Evolutionary conservation across 2,329 filamentous ascomycete species (phyloP).

Genomic region (Ceratocystis ficicola): DNA sequence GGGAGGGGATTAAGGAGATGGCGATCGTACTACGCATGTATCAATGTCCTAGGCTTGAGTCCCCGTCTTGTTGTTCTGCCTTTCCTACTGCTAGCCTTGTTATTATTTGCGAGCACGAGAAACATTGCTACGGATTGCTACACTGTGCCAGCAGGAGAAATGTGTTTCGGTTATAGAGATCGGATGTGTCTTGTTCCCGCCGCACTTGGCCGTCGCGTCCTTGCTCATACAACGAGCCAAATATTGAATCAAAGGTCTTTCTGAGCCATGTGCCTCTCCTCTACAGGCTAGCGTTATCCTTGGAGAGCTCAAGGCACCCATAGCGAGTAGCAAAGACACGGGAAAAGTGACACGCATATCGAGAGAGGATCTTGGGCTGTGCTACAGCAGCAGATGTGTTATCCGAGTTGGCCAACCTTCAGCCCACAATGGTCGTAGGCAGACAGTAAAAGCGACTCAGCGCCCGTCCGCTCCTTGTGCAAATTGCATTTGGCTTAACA

Average conservation of each 20-base stretch:
- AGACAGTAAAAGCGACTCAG: not conserved
- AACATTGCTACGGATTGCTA: not conserved
- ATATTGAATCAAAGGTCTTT: not conserved
- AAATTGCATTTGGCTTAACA: not conserved
- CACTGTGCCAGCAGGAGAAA: not conserved
- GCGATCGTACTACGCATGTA: not conserved
- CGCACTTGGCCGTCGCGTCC: not conserved
- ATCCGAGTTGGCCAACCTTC: not conserved
- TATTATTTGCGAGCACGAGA: not conserved
- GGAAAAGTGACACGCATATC: not conserved
- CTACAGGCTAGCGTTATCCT: too few species aligned
- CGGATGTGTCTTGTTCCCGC: not conserved
- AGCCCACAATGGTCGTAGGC: not conserved
- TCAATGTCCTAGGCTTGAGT: too few species aligned
- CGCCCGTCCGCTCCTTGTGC: not conserved
- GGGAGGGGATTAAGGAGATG: not conserved
- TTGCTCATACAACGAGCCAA: not conserved
- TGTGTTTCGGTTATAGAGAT: not conserved
- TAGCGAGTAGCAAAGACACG: not conserved
- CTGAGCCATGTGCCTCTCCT: too few species aligned
- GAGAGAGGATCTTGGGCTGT: not conserved
- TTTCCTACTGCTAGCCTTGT: not conserved
- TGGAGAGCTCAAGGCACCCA: too few species aligned
- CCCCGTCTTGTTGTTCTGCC: not conserved
- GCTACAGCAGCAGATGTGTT: not conserved